Evolutionary conservation across 2,329 filamentous ascomycete genomes (phyloP).

Genomic region (Colletotrichum spinosum): DNA sequence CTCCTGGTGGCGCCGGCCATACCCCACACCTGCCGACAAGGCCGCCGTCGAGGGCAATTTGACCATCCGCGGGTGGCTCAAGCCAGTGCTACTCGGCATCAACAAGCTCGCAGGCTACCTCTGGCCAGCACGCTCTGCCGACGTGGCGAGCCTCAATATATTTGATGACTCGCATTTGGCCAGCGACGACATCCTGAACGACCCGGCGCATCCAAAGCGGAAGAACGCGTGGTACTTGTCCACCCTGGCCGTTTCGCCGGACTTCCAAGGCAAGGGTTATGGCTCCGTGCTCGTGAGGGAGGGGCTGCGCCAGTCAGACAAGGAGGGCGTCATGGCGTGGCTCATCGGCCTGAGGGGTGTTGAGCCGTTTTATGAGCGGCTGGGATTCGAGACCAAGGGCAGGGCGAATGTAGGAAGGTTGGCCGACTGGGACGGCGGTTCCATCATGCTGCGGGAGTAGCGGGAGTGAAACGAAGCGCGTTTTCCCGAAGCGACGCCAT

Average conservation of each 20-base stretch:
- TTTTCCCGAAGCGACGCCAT: too few relatives aligned
- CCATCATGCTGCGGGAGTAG: slow-evolving; percentile 52
- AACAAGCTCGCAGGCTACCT: slow-evolving; percentile 43
- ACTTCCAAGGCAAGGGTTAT: slow-evolving; percentile 46
- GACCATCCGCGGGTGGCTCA: slow-evolving; percentile 43
- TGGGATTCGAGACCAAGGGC: slow-evolving; percentile 49
- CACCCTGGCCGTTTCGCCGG: slow-evolving; percentile 47
- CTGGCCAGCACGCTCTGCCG: slow-evolving; percentile 40
- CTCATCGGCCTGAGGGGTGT: slow-evolving; percentile 47
- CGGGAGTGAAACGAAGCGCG: slow-evolving; percentile 42
- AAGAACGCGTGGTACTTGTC: slow-evolving; percentile 50
- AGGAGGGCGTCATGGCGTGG: slow-evolving; percentile 46
- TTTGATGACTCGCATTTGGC: slow-evolving; percentile 44
- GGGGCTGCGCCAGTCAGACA: slow-evolving; percentile 45
- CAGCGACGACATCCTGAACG: slow-evolving; percentile 41
- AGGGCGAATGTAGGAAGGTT: slow-evolving; percentile 51
- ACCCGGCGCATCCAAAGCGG: slow-evolving; percentile 44
- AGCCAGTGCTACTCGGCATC: slow-evolving; percentile 42
- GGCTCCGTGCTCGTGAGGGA: slow-evolving; percentile 46
- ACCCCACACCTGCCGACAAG: slow-evolving; percentile 22
- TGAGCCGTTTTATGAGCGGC: slow-evolving; percentile 47
- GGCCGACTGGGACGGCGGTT: slow-evolving; percentile 49
- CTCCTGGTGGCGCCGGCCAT: slow-evolving; percentile 48
- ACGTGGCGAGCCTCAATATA: slow-evolving; percentile 38
- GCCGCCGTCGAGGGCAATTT: slow-evolving; percentile 32